Percentiles rank a stretch among this genome's conserved stretches.
These are phyloP conservation scores for Verbena officinalis DNA, from an alignment of 257 asterid species.

Conservation along the genomic window DNA sequence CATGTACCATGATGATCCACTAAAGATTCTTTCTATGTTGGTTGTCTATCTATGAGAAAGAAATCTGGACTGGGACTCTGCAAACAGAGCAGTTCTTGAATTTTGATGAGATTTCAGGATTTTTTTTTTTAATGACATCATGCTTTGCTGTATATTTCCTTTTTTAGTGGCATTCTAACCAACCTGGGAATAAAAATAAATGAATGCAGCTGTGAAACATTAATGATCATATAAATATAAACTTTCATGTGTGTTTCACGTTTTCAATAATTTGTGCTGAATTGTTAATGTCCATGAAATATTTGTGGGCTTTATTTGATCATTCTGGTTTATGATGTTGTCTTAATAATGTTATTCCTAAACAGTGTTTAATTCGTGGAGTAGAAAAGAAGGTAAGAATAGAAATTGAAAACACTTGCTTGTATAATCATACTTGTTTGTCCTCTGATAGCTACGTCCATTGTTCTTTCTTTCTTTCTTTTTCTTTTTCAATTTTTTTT, in stretches of 20 bases:
- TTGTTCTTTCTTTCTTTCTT: neutral
- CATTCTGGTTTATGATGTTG: constrained; percentile 39
- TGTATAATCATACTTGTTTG: constrained; percentile 41
- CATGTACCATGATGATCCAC: constrained; percentile 27
- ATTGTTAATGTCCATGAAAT: neutral
- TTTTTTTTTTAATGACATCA: constrained; percentile 29
- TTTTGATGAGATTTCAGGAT: constrained; percentile 14
- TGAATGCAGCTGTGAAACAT: constrained; percentile 22
- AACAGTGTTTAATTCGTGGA: constrained; percentile 47
- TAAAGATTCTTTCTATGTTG: constrained; percentile 32
- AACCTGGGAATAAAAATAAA: constrained; percentile 32
- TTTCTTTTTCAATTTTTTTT: constrained; percentile 13
- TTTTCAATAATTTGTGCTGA: constrained; percentile 25
- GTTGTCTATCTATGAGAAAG: neutral
- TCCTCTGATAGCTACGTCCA: constrained; percentile 34
- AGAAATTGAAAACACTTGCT: constrained; percentile 38
- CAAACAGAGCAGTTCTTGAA: neutral
- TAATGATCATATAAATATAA: neutral
- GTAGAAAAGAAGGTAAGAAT: constrained; percentile 55
- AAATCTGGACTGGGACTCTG: neutral
- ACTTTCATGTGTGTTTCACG: constrained; percentile 30
- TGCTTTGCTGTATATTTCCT: constrained; percentile 34
- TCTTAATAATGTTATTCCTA: constrained; percentile 39
- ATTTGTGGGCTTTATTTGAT: constrained; percentile 34
- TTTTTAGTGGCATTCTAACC: constrained; percentile 16